These are phyloP conservation scores for Pyrenula aspistea DNA, from an alignment of 495 filamentous ascomycete species.

Conservation along the genomic window DNA sequence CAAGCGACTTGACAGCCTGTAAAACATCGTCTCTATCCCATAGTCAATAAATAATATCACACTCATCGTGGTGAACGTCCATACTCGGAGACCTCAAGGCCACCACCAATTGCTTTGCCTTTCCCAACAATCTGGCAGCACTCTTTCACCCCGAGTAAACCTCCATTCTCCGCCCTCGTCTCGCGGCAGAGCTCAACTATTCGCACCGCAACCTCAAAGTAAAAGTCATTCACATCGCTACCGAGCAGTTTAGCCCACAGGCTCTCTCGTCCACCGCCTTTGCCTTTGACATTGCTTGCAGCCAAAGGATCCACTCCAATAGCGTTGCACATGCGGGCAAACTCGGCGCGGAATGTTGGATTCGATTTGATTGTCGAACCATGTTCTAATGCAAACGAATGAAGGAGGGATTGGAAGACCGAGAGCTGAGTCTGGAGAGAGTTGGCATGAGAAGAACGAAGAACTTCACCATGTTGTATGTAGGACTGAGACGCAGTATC, in stretches of 20 bases:
- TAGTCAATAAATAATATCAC: not conserved
- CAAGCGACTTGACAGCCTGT: conserved; percentile 75
- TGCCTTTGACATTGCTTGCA: conserved; percentile 50
- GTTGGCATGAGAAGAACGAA: conserved; percentile 67
- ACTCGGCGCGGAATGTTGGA: conserved; percentile 88
- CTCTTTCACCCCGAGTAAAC: conserved; percentile 75
- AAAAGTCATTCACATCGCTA: conserved; percentile 89
- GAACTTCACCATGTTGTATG: conserved; percentile 73
- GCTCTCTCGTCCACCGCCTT: conserved; percentile 42
- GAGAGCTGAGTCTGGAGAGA: conserved; percentile 85
- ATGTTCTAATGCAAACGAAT: conserved; percentile 90
- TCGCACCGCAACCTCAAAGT: conserved; percentile 87
- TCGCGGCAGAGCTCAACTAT: conserved; percentile 88
- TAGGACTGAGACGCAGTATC: conserved; percentile 72
- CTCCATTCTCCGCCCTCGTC: conserved; percentile 85
- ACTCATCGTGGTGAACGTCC: conserved; percentile 1
- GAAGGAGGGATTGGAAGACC: conserved; percentile 86
- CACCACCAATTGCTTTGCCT: conserved; percentile 60
- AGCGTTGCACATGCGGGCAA: conserved; percentile 94
- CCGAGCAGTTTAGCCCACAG: conserved; percentile 92
- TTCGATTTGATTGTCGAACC: conserved; percentile 90
- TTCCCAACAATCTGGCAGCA: conserved; percentile 60
- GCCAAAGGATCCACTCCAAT: conserved; percentile 92
- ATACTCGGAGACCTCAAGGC: conserved; percentile 59
- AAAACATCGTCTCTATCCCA: conserved; percentile 69